Evolutionary conservation across 1,284 basidiomycete genomes (phyloP).

Genomic region (Ceratobasidium papillatum): DNA sequence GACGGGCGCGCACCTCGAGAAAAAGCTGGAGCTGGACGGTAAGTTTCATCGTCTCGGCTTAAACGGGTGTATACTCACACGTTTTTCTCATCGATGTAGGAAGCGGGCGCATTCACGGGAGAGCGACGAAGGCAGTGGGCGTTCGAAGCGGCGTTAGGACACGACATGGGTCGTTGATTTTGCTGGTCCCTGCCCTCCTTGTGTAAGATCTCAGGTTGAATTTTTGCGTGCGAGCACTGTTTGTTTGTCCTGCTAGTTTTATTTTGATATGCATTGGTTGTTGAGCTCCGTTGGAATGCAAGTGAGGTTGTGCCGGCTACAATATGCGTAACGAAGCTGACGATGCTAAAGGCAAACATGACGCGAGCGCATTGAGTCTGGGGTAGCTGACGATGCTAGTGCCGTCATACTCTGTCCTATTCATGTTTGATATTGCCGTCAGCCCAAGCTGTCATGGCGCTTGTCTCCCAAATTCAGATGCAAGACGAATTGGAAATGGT

Average conservation of each 20-base stretch:
- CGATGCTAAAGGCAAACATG: not conserved
- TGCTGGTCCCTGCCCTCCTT: not conserved
- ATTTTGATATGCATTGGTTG: constrained; percentile 26
- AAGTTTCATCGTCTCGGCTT: not conserved
- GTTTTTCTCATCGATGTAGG: constrained; percentile 9
- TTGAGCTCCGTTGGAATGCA: constrained; percentile 26
- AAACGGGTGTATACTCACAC: constrained; percentile 6
- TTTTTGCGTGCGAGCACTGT: not conserved
- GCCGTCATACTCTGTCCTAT: no score
- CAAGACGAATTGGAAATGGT: not conserved
- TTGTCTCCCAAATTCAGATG: not conserved
- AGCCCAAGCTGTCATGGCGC: not conserved
- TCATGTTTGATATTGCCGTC: no score
- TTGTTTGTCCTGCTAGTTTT: constrained; percentile 10
- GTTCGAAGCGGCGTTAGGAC: constrained; percentile 32
- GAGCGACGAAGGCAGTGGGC: constrained; percentile 39
- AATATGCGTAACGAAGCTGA: not conserved
- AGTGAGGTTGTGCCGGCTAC: not conserved
- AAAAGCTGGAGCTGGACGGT: constrained; percentile 34
- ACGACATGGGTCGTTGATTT: constrained; percentile 8
- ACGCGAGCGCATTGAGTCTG: not conserved
- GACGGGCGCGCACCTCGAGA: constrained; percentile 26
- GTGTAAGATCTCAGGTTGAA: not conserved
- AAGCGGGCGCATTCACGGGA: constrained; percentile 38
- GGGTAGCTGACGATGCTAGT: not conserved